These are phyloP conservation scores for Lentinula sp. DNA, from an alignment of 768 basidiomycete genomes.

Conservation along the genomic window DNA sequence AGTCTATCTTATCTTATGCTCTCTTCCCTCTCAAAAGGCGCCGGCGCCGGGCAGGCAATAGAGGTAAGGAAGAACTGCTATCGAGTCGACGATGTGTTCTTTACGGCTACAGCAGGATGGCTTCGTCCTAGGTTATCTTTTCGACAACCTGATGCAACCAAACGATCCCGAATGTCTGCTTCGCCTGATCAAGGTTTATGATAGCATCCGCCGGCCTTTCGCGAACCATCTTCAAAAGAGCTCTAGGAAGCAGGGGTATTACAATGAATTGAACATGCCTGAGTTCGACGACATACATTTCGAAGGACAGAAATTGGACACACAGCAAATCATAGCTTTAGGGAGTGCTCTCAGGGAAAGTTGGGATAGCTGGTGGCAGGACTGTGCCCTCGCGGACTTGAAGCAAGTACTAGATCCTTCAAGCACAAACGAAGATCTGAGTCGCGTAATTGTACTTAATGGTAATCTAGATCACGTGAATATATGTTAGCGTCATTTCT, in stretches of 20 bases:
- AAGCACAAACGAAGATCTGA: not conserved
- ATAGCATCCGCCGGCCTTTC: conserved; percentile 24
- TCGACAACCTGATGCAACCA: conserved; percentile 13
- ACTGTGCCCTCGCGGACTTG: not conserved
- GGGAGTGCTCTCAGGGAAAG: not conserved
- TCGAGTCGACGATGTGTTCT: not conserved
- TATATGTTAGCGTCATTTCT: too few relatives aligned
- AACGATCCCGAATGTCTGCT: not conserved
- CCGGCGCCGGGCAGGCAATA: conserved; percentile 22
- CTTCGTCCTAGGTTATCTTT: conserved; percentile 23
- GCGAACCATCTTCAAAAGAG: conserved; percentile 5
- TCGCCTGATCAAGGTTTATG: conserved; percentile 20
- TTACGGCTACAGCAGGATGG: conserved; percentile 22
- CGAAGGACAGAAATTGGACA: not conserved
- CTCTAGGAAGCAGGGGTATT: conserved; percentile 6
- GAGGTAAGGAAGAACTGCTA: conserved; percentile 11
- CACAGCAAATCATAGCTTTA: not conserved
- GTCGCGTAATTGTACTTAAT: too few relatives aligned
- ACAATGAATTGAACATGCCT: conserved; percentile 5
- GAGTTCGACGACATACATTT: conserved; percentile 7
- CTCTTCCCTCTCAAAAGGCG: not conserved
- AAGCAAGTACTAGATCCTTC: not conserved
- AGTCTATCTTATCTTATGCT: too few relatives aligned
- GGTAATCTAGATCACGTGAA: too few relatives aligned
- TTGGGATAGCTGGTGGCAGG: conserved; percentile 3